Evolutionary conservation across 768 basidiomycete species (phyloP).

Genomic region (Termitomyces titanicus): DNA sequence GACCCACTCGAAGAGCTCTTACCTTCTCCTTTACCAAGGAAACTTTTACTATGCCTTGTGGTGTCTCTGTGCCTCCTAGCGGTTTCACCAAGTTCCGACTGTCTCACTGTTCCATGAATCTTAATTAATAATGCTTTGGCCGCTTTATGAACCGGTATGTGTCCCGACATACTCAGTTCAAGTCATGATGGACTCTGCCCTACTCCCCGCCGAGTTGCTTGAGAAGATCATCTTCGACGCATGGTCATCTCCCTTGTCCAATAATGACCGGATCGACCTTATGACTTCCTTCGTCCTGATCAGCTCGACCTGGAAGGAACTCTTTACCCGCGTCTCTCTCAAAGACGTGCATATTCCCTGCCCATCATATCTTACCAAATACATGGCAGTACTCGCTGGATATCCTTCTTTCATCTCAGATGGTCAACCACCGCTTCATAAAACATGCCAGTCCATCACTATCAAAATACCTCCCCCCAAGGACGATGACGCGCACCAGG

Average conservation of each 20-base stretch:
- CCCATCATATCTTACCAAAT: conserved; percentile 18
- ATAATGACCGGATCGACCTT: conserved; percentile 25
- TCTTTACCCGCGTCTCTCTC: conserved; percentile 26
- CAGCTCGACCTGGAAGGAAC: conserved; percentile 23
- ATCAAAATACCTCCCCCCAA: conserved; percentile 8
- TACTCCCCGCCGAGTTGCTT: conserved; percentile 8
- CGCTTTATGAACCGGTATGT: not conserved
- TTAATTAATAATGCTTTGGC: not conserved
- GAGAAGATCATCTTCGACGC: conserved; percentile 23
- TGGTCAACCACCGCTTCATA: conserved; percentile 1
- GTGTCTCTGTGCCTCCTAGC: not conserved
- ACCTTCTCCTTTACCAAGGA: not conserved
- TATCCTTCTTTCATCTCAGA: not conserved
- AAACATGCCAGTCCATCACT: conserved; percentile 8
- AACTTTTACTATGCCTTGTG: not conserved
- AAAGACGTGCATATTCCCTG: conserved; percentile 29
- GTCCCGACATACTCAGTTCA: not conserved
- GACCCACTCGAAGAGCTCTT: not conserved
- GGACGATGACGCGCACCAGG: not conserved
- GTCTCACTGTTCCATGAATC: not conserved
- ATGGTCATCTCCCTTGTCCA: conserved; percentile 26
- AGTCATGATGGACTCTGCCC: not conserved
- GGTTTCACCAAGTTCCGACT: not conserved
- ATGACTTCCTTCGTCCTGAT: conserved; percentile 28
- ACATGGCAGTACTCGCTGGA: conserved; percentile 8